Conservation (phyloP, 306 rosid species). For the Vachellia pachyceras region DNA sequence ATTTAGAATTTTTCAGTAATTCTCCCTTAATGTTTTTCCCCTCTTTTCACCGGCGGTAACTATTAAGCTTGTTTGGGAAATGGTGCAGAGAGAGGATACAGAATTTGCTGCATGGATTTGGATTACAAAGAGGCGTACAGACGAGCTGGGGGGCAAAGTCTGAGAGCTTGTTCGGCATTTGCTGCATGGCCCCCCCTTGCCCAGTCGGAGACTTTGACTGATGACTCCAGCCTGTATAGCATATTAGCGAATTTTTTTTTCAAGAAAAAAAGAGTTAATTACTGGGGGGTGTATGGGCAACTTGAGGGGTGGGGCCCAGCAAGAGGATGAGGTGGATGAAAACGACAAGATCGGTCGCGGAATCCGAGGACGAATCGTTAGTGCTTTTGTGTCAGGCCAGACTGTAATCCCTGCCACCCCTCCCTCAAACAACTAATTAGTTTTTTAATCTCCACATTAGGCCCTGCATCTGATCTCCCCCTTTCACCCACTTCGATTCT, state of each 20-base stretch:
- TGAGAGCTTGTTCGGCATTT: no score
- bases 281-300: not conserved
- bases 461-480: not conserved
- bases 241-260: constrained; percentile 35
- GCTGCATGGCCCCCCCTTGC: no score
- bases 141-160: no score
- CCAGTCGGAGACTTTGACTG: constrained; percentile 93
- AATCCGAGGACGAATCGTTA: constrained; percentile 82
- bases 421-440: constrained; percentile 7
- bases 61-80: no score
- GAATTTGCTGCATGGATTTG: no score
- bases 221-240: constrained; percentile 82
- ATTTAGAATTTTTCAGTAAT: no score
- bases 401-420: constrained; percentile 64
- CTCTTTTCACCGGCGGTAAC: no score
- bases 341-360: constrained; percentile 86
- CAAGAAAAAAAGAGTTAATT: not conserved
- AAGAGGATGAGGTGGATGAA: constrained; percentile 53
- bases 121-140: no score
- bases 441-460: no score
- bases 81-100: no score
- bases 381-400: constrained; percentile 81
- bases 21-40: no score
- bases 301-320: constrained; percentile 41
- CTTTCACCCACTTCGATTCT: not conserved